Base-by-base conservation (phyloP, 495 filamentous ascomycete species). In the Trichoderma orchidacearum region DNA sequence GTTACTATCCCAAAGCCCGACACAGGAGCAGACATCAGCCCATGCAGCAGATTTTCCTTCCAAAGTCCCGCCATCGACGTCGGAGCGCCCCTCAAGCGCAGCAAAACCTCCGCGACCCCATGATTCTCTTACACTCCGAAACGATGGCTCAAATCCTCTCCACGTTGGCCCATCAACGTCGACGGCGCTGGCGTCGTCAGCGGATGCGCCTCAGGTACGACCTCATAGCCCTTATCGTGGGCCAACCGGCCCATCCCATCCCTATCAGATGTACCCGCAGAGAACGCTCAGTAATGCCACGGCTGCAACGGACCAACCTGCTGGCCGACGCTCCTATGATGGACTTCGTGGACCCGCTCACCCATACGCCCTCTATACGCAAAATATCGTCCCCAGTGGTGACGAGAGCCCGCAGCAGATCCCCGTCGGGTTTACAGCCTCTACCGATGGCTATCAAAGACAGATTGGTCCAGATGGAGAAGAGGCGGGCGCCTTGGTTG, bases 181-280 rank as follows among this genome's bases (percentile, higher is more conserved):
- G 4, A 27, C 25, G 60, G 63, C 9, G 51, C 57, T 21, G 58
- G 55, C 30, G 54, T 67, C 29, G 63, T 60, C 8, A 62, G 64
- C 45, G 69, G 60, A 23, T 59, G 30, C 12, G 70, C 72, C 21
- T 70, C 69, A 25, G 53, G 62, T 4, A 73, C 74, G 17, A 62
- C 78, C 72, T 3, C 84, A 88, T 30, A 76, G 75, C 48, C 79
- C 83, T 5, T 80, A 85, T 50, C 73, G 71, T 21, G 83, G 83
- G 12, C 75, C 82, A 1, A 75, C 70, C 31, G 83, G 83, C n/a
- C 89, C 88, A n/a, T 85, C 86, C 38, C 89, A 93, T 62, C 89
- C 90, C 0, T 95, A 95, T 66, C 80, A 80, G 35, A 84, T 93
- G 82, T 95, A 94, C 63, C 72, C 84, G 3, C 90, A 94, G 57